Base-by-base conservation (phyloP, 441 rosid species). In the Jatropha multifida region DNA sequence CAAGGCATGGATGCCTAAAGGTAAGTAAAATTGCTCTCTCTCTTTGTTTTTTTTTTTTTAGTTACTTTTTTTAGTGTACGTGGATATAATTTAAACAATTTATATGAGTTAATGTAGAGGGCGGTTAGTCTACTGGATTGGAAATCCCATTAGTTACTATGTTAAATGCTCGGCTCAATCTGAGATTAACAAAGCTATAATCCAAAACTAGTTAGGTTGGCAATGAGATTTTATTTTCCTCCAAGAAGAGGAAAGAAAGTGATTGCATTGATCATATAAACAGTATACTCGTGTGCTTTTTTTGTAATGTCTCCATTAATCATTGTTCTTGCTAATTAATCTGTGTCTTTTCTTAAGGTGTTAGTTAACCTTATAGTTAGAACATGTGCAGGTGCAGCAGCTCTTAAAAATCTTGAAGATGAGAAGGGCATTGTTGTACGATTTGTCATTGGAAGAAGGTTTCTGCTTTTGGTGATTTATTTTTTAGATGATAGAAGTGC, bases 381-480 rank as follows among this genome's bases (percentile, higher is more conserved):
- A 75, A 65, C 60, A 61, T 72, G 46, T 77, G 85, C 92, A 88
- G 93, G 90, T 72, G 80, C 77, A 37, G 80, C 77, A 37, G 87
- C 80, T 71, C 83, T 83, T 65, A 88, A 77, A 69, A 87, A 79
- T 64, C 66, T 95, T 77, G 94, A 92, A 81, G 89, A 90, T 76
- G 92, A 88, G 72, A 93, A 87, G 81, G 93, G 98, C 17, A 87
- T 92, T 59, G 81, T 92, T 26, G 76, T 89, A 55, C 86, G 93
- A 82, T 95, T 95, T 77, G 89, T 92, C 68, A 88, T 92, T 59
- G 99, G 98, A 78, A 89, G 86, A 86, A 89, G 98, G 98, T 95
- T 55, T 80, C 71, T 65, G 55, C 74, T 72, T 62, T 74, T 1
- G 10, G 40, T 54, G 61, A 54, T 72, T 62, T 68, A 56, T 46